Evolutionary conservation across 345 rosid species (phyloP), one percentile per base, ranked within the genome.

Genomic region (Hibiscus mutabilis): DNA sequence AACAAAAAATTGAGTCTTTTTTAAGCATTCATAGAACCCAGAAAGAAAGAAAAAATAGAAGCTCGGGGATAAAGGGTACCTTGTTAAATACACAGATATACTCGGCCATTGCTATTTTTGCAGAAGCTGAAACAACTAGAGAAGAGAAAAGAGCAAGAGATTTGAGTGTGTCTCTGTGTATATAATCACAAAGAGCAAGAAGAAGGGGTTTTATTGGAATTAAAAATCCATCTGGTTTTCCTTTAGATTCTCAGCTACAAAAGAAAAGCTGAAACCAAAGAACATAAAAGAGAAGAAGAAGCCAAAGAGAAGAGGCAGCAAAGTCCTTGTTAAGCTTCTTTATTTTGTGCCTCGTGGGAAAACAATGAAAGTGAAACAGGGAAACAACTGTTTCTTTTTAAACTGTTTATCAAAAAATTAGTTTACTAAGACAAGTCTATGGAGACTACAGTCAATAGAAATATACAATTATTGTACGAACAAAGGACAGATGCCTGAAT

Each of bases 91-190:
- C 69, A 80, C 59, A 89, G 72, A 91, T 78, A 73, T 76, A 89
- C 69, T 86, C 93, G 11, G 91, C 93, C 97, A 91, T 91, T 80
- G 82, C 60, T 71, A 73, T 52, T 25, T 51, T 69, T 75, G 73
- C 78, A 74, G 85, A 65, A 80, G 76, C 78, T 40, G 44, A 75
- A 65, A 60, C 46, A 60, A 57, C 4, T 67, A 42, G 12, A 31
- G 46, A 49, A 70, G 42, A 57, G n/a, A 73, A 10, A 1, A 1
- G 60, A 64, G 16, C 6, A 70, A 68, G 33, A 49, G 42, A 14
- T 49, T 16, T 14, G 51, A 22, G 33, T 55, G 60, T 55, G 0
- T 7, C 44, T 42, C 46, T 42, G 46, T 42, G 46, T 42, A 2
- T 42, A 42, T 19, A 63, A 37, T 73, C 51, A 31, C 25, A 55